Conservation (phyloP, 495 filamentous ascomycete genomes). For the Xylaria sp. region DNA sequence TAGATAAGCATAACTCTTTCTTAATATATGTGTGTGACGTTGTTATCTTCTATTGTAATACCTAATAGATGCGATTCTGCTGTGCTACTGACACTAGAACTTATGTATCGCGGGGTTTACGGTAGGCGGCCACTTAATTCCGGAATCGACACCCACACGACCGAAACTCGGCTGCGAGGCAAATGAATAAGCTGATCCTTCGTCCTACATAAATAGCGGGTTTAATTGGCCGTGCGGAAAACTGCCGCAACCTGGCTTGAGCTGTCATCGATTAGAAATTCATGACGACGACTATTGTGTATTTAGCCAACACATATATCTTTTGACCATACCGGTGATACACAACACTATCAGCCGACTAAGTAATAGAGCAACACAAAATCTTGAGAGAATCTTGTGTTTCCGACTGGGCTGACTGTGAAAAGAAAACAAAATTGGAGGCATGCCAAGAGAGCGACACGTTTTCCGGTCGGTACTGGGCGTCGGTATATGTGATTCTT, state of each 20-base stretch:
- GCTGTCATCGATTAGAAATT: background rate
- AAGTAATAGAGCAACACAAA: background rate
- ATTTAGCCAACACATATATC: background rate
- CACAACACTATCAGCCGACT: background rate
- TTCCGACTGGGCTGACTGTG: too few species aligned
- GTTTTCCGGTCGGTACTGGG: background rate
- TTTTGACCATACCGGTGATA: background rate
- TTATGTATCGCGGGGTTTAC: background rate
- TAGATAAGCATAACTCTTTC: background rate
- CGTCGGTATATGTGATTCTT: background rate
- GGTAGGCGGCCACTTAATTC: background rate
- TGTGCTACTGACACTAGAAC: background rate
- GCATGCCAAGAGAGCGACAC: too few species aligned
- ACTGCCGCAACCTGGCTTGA: background rate
- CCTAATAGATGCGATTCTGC: background rate
- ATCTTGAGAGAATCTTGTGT: background rate
- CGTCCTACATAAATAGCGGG: background rate
- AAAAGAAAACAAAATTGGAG: too few species aligned
- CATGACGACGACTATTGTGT: background rate
- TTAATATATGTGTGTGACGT: background rate
- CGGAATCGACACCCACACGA: background rate
- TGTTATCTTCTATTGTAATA: too few species aligned
- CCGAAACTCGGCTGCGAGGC: background rate
- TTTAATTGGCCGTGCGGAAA: background rate
- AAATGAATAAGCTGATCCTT: background rate